Conservation (phyloP, 345 rosid species). For the Brassica cretica region DNA sequence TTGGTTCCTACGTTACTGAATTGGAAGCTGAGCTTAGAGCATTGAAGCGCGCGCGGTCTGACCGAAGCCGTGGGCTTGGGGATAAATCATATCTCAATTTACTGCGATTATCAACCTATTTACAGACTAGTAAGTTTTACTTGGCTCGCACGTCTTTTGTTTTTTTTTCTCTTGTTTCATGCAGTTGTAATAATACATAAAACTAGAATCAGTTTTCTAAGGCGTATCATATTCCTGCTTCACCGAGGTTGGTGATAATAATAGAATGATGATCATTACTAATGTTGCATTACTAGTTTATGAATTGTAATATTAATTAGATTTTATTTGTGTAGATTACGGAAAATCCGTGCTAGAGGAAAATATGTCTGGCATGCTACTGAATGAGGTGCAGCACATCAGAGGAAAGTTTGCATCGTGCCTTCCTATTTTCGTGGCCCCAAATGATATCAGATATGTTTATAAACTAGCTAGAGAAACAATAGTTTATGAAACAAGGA, state of each 20-base stretch:
- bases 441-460: neutral
- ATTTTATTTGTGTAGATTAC: neutral
- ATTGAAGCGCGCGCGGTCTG: neutral
- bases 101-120: neutral
- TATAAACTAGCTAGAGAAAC: neutral
- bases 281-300: neutral
- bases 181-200: too few species aligned
- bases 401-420: neutral
- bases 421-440: neutral
- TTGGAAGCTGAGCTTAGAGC: neutral
- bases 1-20: neutral
- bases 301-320: neutral
- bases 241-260: neutral
- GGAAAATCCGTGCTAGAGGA: neutral
- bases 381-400: neutral
- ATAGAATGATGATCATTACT: neutral
- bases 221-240: too few species aligned
- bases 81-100: neutral
- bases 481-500: neutral
- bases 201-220: too few species aligned
- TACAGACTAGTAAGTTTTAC: neutral
- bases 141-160: neutral
- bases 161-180: neutral
- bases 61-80: neutral
- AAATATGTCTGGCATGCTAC: neutral